phyloP scores from a whole-genome alignment of 495 filamentous ascomycete species.

The Penicillium psychrofluorescens region DNA sequence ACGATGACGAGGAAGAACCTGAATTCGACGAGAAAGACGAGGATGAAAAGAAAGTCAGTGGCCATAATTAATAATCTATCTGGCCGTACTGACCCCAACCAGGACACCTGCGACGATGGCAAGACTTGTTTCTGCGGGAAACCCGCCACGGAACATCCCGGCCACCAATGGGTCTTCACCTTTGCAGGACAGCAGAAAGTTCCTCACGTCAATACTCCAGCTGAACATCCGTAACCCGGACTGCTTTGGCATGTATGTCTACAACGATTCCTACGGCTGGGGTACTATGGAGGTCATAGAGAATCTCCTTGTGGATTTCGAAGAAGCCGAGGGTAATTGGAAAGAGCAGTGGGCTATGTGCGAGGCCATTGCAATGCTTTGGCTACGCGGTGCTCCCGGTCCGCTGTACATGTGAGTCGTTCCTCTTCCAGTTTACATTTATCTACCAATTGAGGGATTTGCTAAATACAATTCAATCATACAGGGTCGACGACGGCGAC shows the following conservation, averaged over 20 bases:
- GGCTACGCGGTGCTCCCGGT: slow-evolving; percentile 3
- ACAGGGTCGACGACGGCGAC: slow-evolving; percentile 18
- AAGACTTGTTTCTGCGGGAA: neutral
- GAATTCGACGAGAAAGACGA: too few relatives aligned
- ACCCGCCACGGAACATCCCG: neutral
- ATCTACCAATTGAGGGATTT: neutral
- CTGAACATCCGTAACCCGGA: slow-evolving; percentile 23
- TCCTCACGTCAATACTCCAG: neutral
- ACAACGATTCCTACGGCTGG: slow-evolving; percentile 29
- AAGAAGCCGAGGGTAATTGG: slow-evolving; percentile 20
- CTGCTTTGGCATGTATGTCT: slow-evolving; percentile 30
- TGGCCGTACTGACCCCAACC: too few relatives aligned
- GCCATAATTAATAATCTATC: too few relatives aligned
- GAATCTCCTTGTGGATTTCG: slow-evolving; percentile 33
- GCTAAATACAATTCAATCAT: neutral
- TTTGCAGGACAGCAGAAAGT: neutral
- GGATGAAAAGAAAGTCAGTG: too few relatives aligned
- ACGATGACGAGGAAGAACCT: too few relatives aligned
- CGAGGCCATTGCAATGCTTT: slow-evolving; percentile 18
- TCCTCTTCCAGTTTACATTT: neutral
- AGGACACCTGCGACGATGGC: neutral
- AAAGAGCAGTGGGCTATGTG: slow-evolving; percentile 28
- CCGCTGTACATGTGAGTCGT: slow-evolving; percentile 8
- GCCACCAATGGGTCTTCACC: neutral
- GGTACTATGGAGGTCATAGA: slow-evolving; percentile 32